Conservation (phyloP, 2,329 filamentous ascomycete species). For the Parascedosporium putredinis region DNA sequence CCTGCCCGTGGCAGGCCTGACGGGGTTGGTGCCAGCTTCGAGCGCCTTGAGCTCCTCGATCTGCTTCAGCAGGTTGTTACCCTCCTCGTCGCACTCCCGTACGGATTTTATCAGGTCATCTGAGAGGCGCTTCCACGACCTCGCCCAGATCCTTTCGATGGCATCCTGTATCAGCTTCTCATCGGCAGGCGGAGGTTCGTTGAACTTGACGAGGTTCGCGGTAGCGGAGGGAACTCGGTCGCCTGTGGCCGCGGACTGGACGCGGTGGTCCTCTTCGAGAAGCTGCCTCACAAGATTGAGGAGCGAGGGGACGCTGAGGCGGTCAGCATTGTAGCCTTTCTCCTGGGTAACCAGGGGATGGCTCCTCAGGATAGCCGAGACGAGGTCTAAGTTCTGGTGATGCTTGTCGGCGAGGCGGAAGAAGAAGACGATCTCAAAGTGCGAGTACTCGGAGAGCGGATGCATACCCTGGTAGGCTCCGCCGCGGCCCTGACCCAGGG, state of each 20-base stretch:
- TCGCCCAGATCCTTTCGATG: constrained; percentile 2
- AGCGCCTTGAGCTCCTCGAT: constrained; percentile 4
- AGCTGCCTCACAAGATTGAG: constrained; percentile 6
- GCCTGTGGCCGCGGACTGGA: not conserved
- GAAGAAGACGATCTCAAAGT: constrained; percentile 8
- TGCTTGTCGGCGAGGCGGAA: constrained; percentile 9
- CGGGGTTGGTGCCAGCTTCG: not conserved
- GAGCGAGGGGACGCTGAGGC: constrained; percentile 1
- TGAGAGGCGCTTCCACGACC: constrained; percentile 7
- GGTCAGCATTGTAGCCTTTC: constrained; percentile 8
- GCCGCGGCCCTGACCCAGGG: constrained; percentile 7
- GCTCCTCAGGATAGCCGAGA: constrained; percentile 7
- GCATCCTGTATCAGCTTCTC: not conserved
- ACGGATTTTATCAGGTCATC: constrained; percentile 6
- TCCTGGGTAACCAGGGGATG: constrained; percentile 7
- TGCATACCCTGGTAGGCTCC: constrained; percentile 8
- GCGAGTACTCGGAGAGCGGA: constrained; percentile 7
- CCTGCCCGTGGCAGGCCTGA: not conserved
- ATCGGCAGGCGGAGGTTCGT: not conserved
- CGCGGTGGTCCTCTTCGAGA: constrained; percentile 5
- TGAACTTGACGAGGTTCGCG: constrained; percentile 4
- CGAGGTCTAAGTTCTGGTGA: constrained; percentile 7
- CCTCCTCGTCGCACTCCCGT: constrained; percentile 7
- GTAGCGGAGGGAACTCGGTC: not conserved
- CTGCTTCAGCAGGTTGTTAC: constrained; percentile 4